phyloP scores from a whole-genome alignment of 1,284 basidiomycete species.

The Marasmius oreades region DNA sequence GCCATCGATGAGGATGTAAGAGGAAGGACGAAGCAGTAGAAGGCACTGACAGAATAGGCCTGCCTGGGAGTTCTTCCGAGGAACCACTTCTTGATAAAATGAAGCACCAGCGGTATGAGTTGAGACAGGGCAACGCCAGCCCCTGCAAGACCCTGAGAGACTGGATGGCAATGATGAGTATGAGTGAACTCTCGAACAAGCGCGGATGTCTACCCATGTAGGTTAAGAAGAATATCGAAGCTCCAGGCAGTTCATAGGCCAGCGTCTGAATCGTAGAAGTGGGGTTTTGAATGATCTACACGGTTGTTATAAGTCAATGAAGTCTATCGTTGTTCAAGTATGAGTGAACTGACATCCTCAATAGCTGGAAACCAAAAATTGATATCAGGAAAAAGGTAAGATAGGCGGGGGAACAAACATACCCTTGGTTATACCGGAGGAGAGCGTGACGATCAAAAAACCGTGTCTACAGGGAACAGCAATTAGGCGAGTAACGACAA shows the following conservation, averaged over 20 bases:
- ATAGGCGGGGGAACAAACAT: neutral
- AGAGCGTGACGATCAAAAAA: slow-evolving; percentile 70
- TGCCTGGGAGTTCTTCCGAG: slow-evolving; percentile 52
- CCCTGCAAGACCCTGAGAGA: slow-evolving; percentile 52
- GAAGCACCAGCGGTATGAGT: slow-evolving; percentile 55
- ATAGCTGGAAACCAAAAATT: slow-evolving; percentile 17
- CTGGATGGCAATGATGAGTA: slow-evolving; percentile 20
- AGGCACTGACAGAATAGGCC: slow-evolving; percentile 32
- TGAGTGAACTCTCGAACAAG: neutral
- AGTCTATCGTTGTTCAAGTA: neutral
- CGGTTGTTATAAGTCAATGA: neutral
- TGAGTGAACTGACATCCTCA: slow-evolving; percentile 19
- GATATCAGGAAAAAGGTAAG: too few relatives aligned
- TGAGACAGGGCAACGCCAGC: slow-evolving; percentile 61
- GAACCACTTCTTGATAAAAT: slow-evolving; percentile 63
- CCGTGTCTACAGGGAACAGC: slow-evolving; percentile 35
- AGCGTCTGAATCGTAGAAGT: slow-evolving; percentile 47
- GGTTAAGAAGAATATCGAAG: slow-evolving; percentile 79
- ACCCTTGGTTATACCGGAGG: slow-evolving; percentile 52
- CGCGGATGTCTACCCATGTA: slow-evolving; percentile 46
- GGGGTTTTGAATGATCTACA: slow-evolving; percentile 48
- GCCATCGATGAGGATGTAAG: neutral
- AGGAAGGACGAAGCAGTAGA: neutral
- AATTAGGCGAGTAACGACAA: neutral
- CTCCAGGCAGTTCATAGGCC: slow-evolving; percentile 61